These are phyloP conservation scores for Suillus spraguei DNA, from an alignment of 768 basidiomycete genomes.

Conservation along the genomic window DNA sequence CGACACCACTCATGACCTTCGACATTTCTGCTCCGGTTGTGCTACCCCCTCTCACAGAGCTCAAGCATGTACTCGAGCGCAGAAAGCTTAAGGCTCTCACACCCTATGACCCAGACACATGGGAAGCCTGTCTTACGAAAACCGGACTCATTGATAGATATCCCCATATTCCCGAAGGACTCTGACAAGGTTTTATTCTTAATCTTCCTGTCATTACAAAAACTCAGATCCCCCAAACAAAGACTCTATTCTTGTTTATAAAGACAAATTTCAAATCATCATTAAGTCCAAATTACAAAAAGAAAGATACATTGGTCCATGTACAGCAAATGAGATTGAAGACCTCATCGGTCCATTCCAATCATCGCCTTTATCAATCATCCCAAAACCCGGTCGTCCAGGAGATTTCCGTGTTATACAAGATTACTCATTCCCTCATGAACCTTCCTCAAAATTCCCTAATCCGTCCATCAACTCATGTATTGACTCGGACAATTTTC, in stretches of 20 bases:
- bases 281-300: too few species aligned
- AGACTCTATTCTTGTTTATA: neutral
- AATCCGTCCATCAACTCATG: too few species aligned
- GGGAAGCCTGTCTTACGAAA: neutral
- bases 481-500: too few species aligned
- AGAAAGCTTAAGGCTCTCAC: neutral
- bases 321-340: neutral
- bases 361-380: neutral
- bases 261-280: too few species aligned
- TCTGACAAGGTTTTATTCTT: neutral
- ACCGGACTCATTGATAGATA: neutral
- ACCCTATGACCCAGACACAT: neutral
- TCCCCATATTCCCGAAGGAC: neutral
- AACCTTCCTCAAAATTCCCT: too few species aligned
- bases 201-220: neutral
- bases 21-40: neutral
- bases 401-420: too few species aligned
- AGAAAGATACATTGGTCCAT: too few species aligned
- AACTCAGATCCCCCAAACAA: neutral
- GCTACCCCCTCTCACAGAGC: neutral
- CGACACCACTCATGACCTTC: fast-evolving
- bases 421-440: too few species aligned
- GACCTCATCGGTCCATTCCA: neutral
- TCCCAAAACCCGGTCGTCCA: too few species aligned
- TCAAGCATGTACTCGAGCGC: neutral